Base-by-base conservation (phyloP, 768 basidiomycete species). In the Tulasnella sp. region DNA sequence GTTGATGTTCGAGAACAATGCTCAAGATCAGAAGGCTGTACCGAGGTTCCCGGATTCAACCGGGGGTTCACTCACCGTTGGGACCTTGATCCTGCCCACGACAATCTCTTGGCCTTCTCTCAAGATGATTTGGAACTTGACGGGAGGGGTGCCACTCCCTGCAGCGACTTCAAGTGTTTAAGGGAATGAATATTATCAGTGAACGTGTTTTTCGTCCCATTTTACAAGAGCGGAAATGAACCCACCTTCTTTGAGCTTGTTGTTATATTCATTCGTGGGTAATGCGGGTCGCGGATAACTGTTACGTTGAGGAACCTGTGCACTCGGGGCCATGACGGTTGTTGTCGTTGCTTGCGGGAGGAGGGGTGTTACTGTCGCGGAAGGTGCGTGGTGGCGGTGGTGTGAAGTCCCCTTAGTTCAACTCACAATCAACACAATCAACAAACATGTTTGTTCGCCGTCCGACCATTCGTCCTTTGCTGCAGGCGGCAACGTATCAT, bases 41-140 rank as follows among this genome's bases (percentile, higher is more conserved):
- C n/a, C n/a, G n/a, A n/a, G n/a, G n/a, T n/a, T n/a, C n/a, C n/a
- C n/a, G n/a, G n/a, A n/a, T n/a, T n/a, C n/a, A n/a, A n/a, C n/a
- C n/a, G n/a, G n/a, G n/a, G n/a, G n/a, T n/a, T n/a, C n/a, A 65
- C 69, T 62, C 47, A 73, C 72, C 3, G 71, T 74, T 4, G 70
- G 72, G 11, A 74, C 69, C 65, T 74, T 74, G 67, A 74, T 67
- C 24, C 73, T 65, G 4, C 72, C 72, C 24, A 74, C 72, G 38
- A 73, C 67, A 54, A 74, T 74, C 65, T 74, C 72, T 45, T 68
- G 64, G 13, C 67, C 68, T 49, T 74, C 73, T 5, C 73, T 51
- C 24, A 72, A 70, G 53, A 74, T 74, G 15, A 73, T 73, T 62
- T 74, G 73, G 60, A 72, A 74, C 64, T 74, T 74, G 63, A 74